Evolutionary conservation across 352 stramenopile genomes (phyloP).

Genomic region (Pythium aristosporum): DNA sequence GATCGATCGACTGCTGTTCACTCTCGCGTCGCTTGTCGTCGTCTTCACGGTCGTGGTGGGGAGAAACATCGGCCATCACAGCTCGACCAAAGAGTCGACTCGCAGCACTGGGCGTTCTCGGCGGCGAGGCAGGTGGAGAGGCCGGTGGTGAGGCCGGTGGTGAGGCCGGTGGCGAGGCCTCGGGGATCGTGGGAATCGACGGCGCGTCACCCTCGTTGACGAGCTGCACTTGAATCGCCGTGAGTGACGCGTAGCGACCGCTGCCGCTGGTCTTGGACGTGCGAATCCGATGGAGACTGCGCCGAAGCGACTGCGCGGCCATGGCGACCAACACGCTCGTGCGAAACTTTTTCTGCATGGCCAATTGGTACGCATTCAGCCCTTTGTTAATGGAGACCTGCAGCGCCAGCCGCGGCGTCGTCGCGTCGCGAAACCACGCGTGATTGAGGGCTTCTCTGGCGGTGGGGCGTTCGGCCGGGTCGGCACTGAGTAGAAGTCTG

Average conservation of each 20-base stretch:
- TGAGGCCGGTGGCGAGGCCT: background rate
- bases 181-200: background rate
- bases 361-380: constrained; percentile 50
- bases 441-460: constrained; percentile 39
- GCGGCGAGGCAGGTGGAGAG: no score
- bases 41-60: background rate
- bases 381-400: constrained; percentile 46
- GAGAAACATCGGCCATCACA: background rate
- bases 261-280: constrained; percentile 22
- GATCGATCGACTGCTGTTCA: constrained; percentile 21
- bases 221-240: background rate
- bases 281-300: constrained; percentile 45
- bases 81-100: constrained; percentile 14
- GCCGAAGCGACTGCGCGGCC: constrained; percentile 48
- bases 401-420: constrained; percentile 49
- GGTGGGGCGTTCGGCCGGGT: constrained; percentile 32
- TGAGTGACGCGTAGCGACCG: background rate
- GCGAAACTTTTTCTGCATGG: constrained; percentile 69
- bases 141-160: no score
- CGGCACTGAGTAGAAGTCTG: constrained; percentile 32
- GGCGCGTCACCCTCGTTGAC: background rate
- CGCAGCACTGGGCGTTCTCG: background rate
- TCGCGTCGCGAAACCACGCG: constrained; percentile 46
- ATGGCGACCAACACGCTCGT: constrained; percentile 63
- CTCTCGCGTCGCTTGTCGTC: constrained; percentile 6